Percentiles rank a stretch among this genome's conserved stretches.
Evolutionary conservation across 768 basidiomycete genomes (phyloP).

Genomic region (Sporobolomyces phaffii): DNA sequence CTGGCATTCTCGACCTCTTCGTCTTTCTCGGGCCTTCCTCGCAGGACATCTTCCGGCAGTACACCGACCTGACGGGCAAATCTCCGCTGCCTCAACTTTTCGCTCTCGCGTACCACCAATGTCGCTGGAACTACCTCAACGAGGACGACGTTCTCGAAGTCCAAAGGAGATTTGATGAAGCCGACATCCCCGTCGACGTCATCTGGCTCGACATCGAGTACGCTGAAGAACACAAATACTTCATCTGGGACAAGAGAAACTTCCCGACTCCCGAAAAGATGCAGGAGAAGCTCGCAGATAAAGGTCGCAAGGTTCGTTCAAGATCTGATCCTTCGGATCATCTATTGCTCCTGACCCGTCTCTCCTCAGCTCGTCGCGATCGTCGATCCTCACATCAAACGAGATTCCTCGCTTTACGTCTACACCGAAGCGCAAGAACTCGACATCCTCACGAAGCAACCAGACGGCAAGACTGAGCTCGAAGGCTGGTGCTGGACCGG

Average conservation of each 20-base stretch:
- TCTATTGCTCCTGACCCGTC: background rate
- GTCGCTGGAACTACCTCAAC: slow-evolving; percentile 95
- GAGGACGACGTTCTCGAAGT: slow-evolving; percentile 79
- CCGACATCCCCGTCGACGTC: slow-evolving; percentile 89
- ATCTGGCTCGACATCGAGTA: slow-evolving; percentile 99
- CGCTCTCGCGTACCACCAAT: slow-evolving; percentile 92
- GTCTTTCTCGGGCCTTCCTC: slow-evolving; percentile 86
- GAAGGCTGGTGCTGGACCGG: slow-evolving; percentile 99
- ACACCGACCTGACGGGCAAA: slow-evolving; percentile 74
- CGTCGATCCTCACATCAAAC: slow-evolving; percentile 92
- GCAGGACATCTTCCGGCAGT: slow-evolving; percentile 74
- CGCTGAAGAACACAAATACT: slow-evolving; percentile 87
- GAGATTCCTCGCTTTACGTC: slow-evolving; percentile 67
- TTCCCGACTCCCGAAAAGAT: slow-evolving; percentile 95
- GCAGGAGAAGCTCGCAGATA: slow-evolving; percentile 77
- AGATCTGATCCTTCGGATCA: background rate
- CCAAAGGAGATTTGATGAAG: slow-evolving; percentile 81
- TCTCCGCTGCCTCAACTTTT: slow-evolving; percentile 83
- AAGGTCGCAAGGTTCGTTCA: slow-evolving; percentile 68
- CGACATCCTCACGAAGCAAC: slow-evolving; percentile 73
- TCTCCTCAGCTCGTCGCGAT: slow-evolving; percentile 84
- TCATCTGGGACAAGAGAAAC: slow-evolving; percentile 85
- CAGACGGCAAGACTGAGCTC: slow-evolving; percentile 69
- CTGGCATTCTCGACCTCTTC: slow-evolving; percentile 90
- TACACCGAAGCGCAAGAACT: slow-evolving; percentile 77